Evolutionary conservation across 2,329 filamentous ascomycete genomes (phyloP).

Genomic region (Shiraia sp.): DNA sequence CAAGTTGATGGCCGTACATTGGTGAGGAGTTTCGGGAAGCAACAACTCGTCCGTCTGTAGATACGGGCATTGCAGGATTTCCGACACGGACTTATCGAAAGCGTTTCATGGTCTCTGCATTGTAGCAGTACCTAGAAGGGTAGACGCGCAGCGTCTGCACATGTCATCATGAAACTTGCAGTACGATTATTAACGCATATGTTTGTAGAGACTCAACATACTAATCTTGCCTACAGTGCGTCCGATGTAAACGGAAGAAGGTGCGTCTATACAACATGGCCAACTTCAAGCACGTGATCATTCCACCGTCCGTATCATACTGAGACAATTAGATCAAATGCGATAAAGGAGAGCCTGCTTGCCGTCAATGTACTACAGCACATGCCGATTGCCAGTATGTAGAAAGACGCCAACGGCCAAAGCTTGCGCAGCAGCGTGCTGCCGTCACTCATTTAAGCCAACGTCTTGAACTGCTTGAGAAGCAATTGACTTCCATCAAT

Average conservation of each 20-base stretch:
- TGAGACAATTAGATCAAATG: constrained; percentile 28
- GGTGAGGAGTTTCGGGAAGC: too few species aligned
- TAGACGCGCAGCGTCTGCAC: neutral
- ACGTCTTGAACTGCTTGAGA: constrained; percentile 31
- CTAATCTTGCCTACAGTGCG: constrained; percentile 8
- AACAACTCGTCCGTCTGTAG: too few species aligned
- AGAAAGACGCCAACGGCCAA: constrained; percentile 29
- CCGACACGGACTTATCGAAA: too few species aligned
- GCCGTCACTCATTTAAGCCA: constrained; percentile 24
- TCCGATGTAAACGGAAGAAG: constrained; percentile 18
- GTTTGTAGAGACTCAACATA: too few species aligned
- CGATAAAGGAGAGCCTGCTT: constrained; percentile 26
- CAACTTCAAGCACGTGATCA: neutral
- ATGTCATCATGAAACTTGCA: constrained; percentile 16
- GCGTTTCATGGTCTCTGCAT: too few species aligned
- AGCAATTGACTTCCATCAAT: constrained; percentile 15
- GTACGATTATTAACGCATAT: constrained; percentile 1
- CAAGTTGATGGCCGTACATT: too few species aligned
- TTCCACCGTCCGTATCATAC: neutral
- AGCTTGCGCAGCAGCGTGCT: constrained; percentile 25
- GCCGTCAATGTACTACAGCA: constrained; percentile 31
- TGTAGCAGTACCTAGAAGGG: neutral
- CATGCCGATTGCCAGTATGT: constrained; percentile 32
- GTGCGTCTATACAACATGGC: constrained; percentile 1
- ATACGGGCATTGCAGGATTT: too few species aligned